Base-by-base conservation (phyloP, 2,329 filamentous ascomycete species). In the Gyromitra esculenta region DNA sequence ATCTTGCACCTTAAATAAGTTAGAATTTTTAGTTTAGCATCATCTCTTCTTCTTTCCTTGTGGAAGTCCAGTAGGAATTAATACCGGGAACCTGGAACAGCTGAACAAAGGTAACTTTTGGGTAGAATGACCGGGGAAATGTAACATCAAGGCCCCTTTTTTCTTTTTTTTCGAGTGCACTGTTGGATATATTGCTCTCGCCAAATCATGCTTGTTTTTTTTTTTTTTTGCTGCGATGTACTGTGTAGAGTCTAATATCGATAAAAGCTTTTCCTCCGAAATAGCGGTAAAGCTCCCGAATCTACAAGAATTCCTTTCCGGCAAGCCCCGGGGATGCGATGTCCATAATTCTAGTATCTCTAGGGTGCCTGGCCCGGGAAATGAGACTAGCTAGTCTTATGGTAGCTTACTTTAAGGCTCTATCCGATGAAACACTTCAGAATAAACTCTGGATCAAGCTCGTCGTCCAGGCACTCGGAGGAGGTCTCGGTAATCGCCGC, bases 401-500 rank as follows among this genome's bases (percentile, higher is more conserved):
- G 37, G 64, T 71, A 56, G 45, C 6, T 71, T 71, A 43, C 57
- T 45, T 71, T 56, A 56, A 37, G 57, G 18, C 3, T 21, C 31
- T 37, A 43, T n/a, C 59, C 57, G 48, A 56, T 64, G 68, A 71
- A 71, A 71, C 37, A 25, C 35, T 54, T 37, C 43, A 54, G 57
- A 71, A 56, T 11, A 21, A 25, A 43, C 45, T 64, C 59, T 37
- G 21, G 45, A 56, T 31, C n/a, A 71, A 41, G 37, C 37, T 56
- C 45, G 48, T n/a, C 18, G 41, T 31, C 48, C 13, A 25, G 54
- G 13, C 18, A 56, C n/a, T n/a, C 5, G 15, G 15, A 37, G 15
- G 41, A 7, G 13, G 21, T 8, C n/a, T n/a, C 59, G 59, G 48
- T 15, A 43, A 4, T 56, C 37, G n/a, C 31, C 57, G 25, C 21